Evolutionary conservation across 2,329 filamentous ascomycete genomes (phyloP).

Genomic region (Aspergillus nomiae): DNA sequence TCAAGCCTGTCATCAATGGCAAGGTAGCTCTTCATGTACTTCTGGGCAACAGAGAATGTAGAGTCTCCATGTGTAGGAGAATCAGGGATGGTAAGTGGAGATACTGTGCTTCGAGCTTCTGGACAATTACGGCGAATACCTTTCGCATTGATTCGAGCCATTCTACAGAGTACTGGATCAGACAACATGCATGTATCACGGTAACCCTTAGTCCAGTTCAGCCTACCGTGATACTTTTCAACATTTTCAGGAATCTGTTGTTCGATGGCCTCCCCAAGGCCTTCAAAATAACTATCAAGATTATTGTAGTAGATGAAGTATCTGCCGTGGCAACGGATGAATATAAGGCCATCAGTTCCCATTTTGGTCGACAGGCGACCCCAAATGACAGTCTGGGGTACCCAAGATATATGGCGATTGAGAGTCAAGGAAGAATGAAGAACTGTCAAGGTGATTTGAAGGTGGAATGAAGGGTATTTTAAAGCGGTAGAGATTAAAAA

Average conservation of each 20-base stretch:
- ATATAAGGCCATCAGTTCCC: constrained; percentile 19
- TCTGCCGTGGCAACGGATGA: constrained; percentile 21
- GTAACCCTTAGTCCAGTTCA: neutral
- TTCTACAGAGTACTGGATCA: constrained; percentile 7
- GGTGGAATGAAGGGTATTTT: neutral
- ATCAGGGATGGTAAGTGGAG: constrained; percentile 11
- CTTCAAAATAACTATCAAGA: constrained; percentile 22
- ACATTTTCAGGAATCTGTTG: constrained; percentile 15
- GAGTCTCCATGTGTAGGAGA: neutral
- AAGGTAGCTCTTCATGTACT: constrained; percentile 14
- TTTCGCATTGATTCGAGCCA: constrained; percentile 18
- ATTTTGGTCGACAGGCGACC: constrained; percentile 3
- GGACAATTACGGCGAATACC: constrained; percentile 8
- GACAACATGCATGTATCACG: neutral
- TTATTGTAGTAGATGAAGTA: constrained; percentile 23
- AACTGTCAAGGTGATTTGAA: neutral
- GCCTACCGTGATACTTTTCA: constrained; percentile 17
- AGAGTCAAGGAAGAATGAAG: neutral
- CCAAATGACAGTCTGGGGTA: neutral
- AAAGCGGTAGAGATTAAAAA: neutral
- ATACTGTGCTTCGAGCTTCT: constrained; percentile 15
- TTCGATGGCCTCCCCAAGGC: constrained; percentile 18
- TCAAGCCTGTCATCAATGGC: constrained; percentile 18
- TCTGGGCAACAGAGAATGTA: constrained; percentile 6
- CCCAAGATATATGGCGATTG: neutral